phyloP scores from a whole-genome alignment of 169 alveolate species.

The Theileria orientalis region DNA sequence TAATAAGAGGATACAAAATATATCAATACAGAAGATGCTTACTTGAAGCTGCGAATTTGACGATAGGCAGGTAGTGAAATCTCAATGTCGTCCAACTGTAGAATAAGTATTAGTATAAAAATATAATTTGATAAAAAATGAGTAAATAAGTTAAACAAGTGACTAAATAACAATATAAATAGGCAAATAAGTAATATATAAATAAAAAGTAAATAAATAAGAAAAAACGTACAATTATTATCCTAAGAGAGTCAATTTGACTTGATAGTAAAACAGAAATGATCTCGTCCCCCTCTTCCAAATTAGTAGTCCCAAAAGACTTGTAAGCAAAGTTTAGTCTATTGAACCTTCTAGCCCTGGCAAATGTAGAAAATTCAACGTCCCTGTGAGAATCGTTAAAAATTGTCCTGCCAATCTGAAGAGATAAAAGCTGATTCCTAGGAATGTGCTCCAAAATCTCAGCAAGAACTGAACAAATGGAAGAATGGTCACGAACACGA shows the following conservation, averaged over 20 bases:
- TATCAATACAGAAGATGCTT: background rate
- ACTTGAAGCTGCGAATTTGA: slow-evolving; percentile 10
- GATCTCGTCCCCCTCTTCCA: slow-evolving; percentile 28
- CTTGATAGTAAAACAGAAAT: background rate
- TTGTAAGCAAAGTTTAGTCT: slow-evolving; percentile 7
- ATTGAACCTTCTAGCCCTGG: background rate
- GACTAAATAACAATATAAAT: no score
- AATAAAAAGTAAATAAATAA: no score
- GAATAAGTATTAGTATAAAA: background rate
- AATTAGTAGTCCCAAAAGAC: background rate
- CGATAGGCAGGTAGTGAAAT: slow-evolving; percentile 11
- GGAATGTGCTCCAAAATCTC: slow-evolving; percentile 37
- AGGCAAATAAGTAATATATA: no score
- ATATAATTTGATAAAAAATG: background rate
- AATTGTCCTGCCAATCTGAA: slow-evolving; percentile 28
- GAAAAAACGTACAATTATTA: slow-evolving; percentile 9
- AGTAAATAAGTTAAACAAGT: background rate
- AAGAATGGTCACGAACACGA: slow-evolving; percentile 3
- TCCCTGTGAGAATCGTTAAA: background rate
- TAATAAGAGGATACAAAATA: background rate
- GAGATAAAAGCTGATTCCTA: background rate
- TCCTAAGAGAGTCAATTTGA: slow-evolving; percentile 3
- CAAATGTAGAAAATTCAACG: background rate
- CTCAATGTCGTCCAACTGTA: slow-evolving; percentile 35
- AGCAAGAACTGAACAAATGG: slow-evolving; percentile 12